Base-by-base conservation (phyloP, 2,329 filamentous ascomycete species). In the Bipolaris bicolor region DNA sequence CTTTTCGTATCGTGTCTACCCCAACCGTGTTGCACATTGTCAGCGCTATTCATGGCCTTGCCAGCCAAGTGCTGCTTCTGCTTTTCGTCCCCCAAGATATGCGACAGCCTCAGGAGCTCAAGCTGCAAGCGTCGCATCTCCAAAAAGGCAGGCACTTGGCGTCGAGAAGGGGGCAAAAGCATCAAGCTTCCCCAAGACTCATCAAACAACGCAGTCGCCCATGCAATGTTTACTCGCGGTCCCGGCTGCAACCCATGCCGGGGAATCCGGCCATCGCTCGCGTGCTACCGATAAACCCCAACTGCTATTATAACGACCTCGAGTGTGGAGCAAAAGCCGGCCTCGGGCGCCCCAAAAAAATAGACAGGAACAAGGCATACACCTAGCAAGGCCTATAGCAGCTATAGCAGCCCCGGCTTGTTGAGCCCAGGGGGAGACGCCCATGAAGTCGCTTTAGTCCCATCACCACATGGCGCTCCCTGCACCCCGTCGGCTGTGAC, bases 111-210 rank as follows among this genome's bases (percentile, higher is more conserved):
- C 52, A 58, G 62, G 57, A 63, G 54, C 39, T 26, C 49, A 52
- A 9, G 36, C n/a, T n/a, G 36, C 36, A 60, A 33, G 45, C 64
- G 64, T 68, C 62, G 60, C 63, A 65, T 43, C 20, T 29, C 61
- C 51, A 60, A 29, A 58, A 57, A 64, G 61, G 60, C 43, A 55
- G 46, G 52, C 58, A 54, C 67, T 72, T 70, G 68, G 70, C 70
- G 55, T 65, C 55, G 55, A 65, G 62, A 62, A 65, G 49, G 51
- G 41, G 51, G 41, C 44, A 18, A 61, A 59, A 57, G 60, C 67
- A 64, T 69, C 67, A 66, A 64, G 62, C 64, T 57, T 63, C 53
- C 60, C 61, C 54, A 57, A 53, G 63, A 66, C 62, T 67, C 66
- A 67, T 67, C 66, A 67, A 63, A 57, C 43, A 41, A 44, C 49